Base-by-base conservation (phyloP, 805 yeast genomes). In the Candida germanica region DNA sequence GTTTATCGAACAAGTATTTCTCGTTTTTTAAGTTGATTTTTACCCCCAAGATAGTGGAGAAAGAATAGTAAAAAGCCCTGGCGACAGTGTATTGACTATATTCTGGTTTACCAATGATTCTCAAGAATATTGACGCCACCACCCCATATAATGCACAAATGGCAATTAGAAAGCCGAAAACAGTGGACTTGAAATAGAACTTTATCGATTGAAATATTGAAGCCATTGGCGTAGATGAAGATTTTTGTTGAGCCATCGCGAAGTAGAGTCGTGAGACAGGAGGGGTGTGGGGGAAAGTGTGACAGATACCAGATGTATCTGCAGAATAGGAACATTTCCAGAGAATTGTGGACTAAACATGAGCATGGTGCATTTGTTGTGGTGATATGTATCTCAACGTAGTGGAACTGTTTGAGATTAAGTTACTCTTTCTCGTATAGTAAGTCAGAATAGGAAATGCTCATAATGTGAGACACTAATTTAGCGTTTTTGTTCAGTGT, bases 21-120 rank as follows among this genome's bases (percentile, higher is more conserved):
- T 80, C 86, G 50, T 84, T 80, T 40, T 77, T 77, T 39, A 93
- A 65, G 36, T 73, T 75, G 41, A 91, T 78, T 45, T 71, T 79
- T 46, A 89, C 68, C 1, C 95, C 89, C 61, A 89, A 60, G 3
- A 80, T 31, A 3, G 64, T 58, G 22, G 86, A 75, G 59, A 84
- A 75, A 3, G 76, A 53, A 44, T 64, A 56, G 58, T 85, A 83
- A 56, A 85, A 89, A 29, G 82, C 83, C 44, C 95, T 71, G 2
- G 96, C 98, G 8, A 91, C 87, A 14, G 88, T 68, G 78, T 88
- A 88, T 63, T 93, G 98, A 1, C 95, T 79, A 32, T 88, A 70
- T 36, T 83, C 80, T 48, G 77, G 80, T 57, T 84, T 84, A 16
- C 96, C 94, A 11, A 81, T 46, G 5, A 87, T 35, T 1, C 85